These are phyloP conservation scores for Leptographium wingfieldii DNA, from an alignment of 2,329 filamentous ascomycete species.

Conservation along the genomic window DNA sequence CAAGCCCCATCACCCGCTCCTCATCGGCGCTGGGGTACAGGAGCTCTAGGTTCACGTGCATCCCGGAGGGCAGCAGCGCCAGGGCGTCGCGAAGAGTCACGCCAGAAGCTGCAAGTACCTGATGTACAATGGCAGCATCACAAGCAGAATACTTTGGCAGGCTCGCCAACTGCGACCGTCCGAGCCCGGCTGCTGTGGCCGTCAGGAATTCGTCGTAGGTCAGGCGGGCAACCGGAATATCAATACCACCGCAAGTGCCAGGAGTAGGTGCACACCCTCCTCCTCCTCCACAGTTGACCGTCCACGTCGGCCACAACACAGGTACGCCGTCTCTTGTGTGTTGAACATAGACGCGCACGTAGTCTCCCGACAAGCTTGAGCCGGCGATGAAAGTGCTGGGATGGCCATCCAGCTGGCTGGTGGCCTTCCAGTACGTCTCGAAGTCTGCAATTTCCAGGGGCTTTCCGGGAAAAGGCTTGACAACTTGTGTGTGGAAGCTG, in stretches of 20 bases:
- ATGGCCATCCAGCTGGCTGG: slow-evolving; percentile 78
- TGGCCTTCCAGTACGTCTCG: slow-evolving; percentile 98
- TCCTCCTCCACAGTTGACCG: slow-evolving; percentile 37
- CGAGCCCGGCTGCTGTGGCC: slow-evolving; percentile 31
- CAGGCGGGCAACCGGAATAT: slow-evolving; percentile 70
- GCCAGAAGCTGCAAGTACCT: slow-evolving; percentile 61
- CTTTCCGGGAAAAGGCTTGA: slow-evolving; percentile 87
- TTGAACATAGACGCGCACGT: slow-evolving; percentile 83
- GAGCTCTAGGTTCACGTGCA: slow-evolving; percentile 87
- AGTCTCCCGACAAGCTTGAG: slow-evolving; percentile 91
- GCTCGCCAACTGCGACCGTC: slow-evolving; percentile 28
- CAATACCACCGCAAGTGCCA: slow-evolving; percentile 29
- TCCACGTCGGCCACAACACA: slow-evolving; percentile 79
- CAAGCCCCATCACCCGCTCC: slow-evolving; percentile 55
- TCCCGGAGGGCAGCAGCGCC: slow-evolving; percentile 56
- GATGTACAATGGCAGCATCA: slow-evolving; percentile 54
- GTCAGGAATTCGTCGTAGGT: slow-evolving; percentile 59
- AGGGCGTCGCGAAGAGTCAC: slow-evolving; percentile 71
- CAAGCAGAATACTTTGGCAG: slow-evolving; percentile 34
- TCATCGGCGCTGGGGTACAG: slow-evolving; percentile 71
- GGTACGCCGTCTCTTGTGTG: slow-evolving; percentile 79
- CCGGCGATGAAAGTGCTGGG: slow-evolving; percentile 83
- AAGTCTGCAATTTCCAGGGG: slow-evolving; percentile 96
- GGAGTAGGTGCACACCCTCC: background rate
- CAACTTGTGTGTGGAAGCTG: slow-evolving; percentile 87